These are phyloP conservation scores for Wickerhamomyces bovis DNA, from an alignment of 805 yeast species.

Conservation along the genomic window DNA sequence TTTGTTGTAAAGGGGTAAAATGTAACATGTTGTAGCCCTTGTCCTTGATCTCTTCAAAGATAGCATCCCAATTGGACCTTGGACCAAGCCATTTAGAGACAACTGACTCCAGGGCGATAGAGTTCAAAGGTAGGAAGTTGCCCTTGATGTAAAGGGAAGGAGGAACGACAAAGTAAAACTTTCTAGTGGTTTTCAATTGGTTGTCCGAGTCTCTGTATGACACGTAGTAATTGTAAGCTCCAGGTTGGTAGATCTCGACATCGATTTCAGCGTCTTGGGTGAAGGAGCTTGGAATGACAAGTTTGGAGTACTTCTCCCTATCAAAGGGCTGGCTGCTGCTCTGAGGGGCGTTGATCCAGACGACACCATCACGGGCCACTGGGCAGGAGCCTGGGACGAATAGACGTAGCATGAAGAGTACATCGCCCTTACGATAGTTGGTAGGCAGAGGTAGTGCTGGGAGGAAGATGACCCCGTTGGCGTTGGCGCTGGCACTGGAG, in stretches of 20 bases:
- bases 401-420: constrained; percentile 47
- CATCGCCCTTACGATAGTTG: constrained; percentile 32
- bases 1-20: constrained; percentile 85
- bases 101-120: constrained; percentile 77
- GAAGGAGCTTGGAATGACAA: constrained; percentile 49
- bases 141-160: constrained; percentile 61
- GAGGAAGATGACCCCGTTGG: constrained; percentile 33
- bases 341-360: constrained; percentile 71
- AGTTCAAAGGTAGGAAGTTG: constrained; percentile 60
- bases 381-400: constrained; percentile 71
- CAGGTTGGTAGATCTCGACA: constrained; percentile 62
- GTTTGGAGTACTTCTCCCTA: constrained; percentile 49
- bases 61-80: constrained; percentile 53
- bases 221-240: constrained; percentile 71
- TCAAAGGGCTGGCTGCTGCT: constrained; percentile 37
- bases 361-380: constrained; percentile 61
- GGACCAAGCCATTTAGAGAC: constrained; percentile 91
- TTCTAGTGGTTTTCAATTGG: constrained; percentile 44
- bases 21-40: constrained; percentile 96
- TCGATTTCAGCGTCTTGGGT: constrained; percentile 56
- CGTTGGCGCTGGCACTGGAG: constrained; percentile 32
- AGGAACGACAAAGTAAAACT: constrained; percentile 71
- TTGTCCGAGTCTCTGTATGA: constrained; percentile 41
- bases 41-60: constrained; percentile 52
- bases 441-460: constrained; percentile 35